Evolutionary conservation across 805 yeast species (phyloP), one percentile per base, ranked within the genome.

Genomic region (Zygosaccharomyces lentus): DNA sequence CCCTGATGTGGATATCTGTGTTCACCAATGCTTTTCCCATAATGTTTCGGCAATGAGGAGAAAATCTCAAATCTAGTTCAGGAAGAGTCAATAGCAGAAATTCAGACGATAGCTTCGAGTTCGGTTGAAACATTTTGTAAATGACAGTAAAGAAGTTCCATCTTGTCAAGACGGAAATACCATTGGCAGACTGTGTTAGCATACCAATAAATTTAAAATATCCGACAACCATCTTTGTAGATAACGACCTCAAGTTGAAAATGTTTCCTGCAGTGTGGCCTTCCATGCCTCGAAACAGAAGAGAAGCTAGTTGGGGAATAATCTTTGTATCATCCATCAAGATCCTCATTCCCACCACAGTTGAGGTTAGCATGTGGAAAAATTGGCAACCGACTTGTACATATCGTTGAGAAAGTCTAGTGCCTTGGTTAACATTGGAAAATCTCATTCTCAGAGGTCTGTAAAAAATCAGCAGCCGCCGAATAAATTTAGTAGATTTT

Each of bases 361-460:
- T 75, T 1, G 78, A 69, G 2, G 88, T 67, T 6, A 91, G 67
- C 37, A 84, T 75, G 48, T 76, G 81, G 53, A 93, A 69, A 27
- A 93, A 73, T 40, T 79, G 84, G 55, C 89, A 79, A 0, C 96
- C 98, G 3, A 85, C 82, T 41, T 72, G 75, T 9, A 86, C 75
- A 53, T 81, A 87, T 49, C 76, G 73, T 21, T 72, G 74, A 19
- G 82, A 74, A 26, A 71, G 65, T 46, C 74, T 77, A 1, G 80
- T 69, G 2, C 60, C 59, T 46, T 71, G 71, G 48, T 77, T 68
- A 37, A 80, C 65, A 23, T 71, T 67, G 6, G 85, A 72, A 64
- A 89, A 91, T 45, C 96, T 71, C 56, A 82, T 80, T 65, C 95
- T 90, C 68, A 90, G 84, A 0, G 99, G 99, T 44, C 98, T 73